A percentile compares a stretch with the other conserved stretches of the same genome.
Conservation (phyloP, 2,329 filamentous ascomycete genomes). For the Drechslera avenae region DNA sequence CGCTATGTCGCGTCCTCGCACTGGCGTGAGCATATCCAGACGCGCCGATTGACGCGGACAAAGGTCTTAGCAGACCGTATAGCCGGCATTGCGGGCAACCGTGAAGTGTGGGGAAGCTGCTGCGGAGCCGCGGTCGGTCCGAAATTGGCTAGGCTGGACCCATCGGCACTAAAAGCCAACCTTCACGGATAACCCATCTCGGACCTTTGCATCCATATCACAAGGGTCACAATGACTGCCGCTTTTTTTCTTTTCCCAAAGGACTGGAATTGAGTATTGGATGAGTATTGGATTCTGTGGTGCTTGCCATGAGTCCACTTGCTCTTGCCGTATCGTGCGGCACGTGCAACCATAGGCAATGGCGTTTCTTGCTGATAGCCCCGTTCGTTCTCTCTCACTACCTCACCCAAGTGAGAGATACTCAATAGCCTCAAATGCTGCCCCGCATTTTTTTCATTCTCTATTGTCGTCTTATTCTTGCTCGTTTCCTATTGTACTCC, state of each 20-base stretch:
- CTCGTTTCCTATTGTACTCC: slow-evolving; percentile 2
- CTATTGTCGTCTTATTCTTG: not conserved
- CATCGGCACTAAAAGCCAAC: not conserved
- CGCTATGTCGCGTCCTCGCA: not conserved
- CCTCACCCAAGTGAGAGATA: not conserved
- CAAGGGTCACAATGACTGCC: too few relatives aligned
- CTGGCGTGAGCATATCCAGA: slow-evolving; percentile 10
- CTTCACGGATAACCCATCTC: too few relatives aligned
- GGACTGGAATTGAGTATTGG: too few relatives aligned
- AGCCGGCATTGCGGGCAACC: not conserved
- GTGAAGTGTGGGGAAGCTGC: slow-evolving; percentile 19
- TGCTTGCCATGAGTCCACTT: too few relatives aligned
- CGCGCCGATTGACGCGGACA: not conserved
- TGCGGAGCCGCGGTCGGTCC: slow-evolving; percentile 20
- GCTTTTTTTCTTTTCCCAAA: too few relatives aligned
- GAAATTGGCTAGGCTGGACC: slow-evolving; percentile 6
- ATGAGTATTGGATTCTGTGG: too few relatives aligned
- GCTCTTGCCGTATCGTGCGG: too few relatives aligned
- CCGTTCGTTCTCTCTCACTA: slow-evolving; percentile 17
- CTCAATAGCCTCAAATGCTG: not conserved
- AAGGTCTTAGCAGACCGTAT: not conserved
- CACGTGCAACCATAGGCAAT: too few relatives aligned
- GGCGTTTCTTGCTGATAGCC: not conserved
- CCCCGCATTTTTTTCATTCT: not conserved
- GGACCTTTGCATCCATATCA: too few relatives aligned